Evolutionary conservation across 805 yeast species (phyloP), one percentile per base, ranked within the genome.

Genomic region (Candida glaebosa): DNA sequence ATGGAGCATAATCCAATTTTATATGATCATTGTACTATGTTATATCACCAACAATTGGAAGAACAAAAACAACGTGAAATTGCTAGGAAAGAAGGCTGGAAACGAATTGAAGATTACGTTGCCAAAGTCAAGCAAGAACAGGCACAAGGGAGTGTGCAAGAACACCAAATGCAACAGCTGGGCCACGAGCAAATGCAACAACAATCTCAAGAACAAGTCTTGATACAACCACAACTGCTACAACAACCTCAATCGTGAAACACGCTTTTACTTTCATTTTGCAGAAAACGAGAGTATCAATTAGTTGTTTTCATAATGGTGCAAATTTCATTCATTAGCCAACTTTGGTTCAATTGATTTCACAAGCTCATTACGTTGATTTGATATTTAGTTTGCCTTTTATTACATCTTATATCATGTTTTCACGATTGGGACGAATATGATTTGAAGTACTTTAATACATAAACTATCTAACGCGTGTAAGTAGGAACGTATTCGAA

Each of bases 1-100:
- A 80, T 90, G 81, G 97, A 91, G 56, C 84, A 93, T 39, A 90
- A 90, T 60, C 95, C 96, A 12, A 82, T 83, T 6, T 71, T 91
- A 18, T 93, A 87, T 63, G 96, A 90, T 60, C 90, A 89, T 58
- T 91, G 98, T 59, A 85, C 95, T n/a, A 76, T 87, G 53, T 65
- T 87, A 47, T 89, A 89, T 61, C 84, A 88, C 52, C 87, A 87
- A 52, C 81, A 86, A 38, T 69, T 84, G 45, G 86, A 81, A 53
- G 89, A 84, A 50, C 87, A 84, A 57, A 77, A 76, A 50, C 77
- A 77, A 50, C 72, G 84, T 41, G 82, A 79, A 50, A 67, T 70
- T 31, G 74, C 81, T 28, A 73, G 87, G 49, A 76, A 75, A 50
- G 80, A 78, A 49, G 84, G 82, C 42, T 86, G 95, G 95, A 75